Evolutionary conservation across 306 rosid genomes (phyloP).

Genomic region (Pterocarpus santalinus): DNA sequence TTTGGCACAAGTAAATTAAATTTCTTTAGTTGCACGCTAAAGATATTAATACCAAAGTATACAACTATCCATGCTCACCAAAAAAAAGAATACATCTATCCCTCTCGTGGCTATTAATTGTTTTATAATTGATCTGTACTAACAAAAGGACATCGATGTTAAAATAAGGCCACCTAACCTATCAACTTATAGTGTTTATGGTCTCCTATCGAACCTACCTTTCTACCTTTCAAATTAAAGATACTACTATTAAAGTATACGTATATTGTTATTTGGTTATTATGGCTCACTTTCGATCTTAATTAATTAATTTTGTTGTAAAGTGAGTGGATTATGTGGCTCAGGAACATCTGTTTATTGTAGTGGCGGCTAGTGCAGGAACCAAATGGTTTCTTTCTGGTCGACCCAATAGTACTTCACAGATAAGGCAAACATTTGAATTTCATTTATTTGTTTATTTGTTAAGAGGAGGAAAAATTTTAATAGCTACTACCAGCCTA

Average conservation of each 20-base stretch:
- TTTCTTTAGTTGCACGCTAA: constrained; percentile 30
- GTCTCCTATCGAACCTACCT: constrained; percentile 36
- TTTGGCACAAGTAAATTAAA: constrained; percentile 25
- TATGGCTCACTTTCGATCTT: constrained; percentile 46
- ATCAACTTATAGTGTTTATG: constrained; percentile 20
- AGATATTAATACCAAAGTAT: constrained; percentile 10
- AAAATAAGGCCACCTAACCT: constrained; percentile 59
- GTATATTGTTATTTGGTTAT: constrained; percentile 37
- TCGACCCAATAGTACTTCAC: constrained; percentile 39
- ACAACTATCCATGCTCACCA: no score
- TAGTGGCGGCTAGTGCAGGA: constrained; percentile 44
- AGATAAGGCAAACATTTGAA: constrained; percentile 21
- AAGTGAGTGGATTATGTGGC: constrained; percentile 54
- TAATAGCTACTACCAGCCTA: not conserved
- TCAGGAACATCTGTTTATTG: constrained; percentile 44
- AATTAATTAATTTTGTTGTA: constrained; percentile 47
- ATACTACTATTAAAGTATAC: constrained; percentile 34
- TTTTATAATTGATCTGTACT: constrained; percentile 5
- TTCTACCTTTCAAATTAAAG: constrained; percentile 45
- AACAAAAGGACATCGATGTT: constrained; percentile 41
- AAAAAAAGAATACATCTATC: constrained; percentile 14
- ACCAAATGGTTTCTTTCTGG: constrained; percentile 42
- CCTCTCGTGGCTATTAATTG: constrained; percentile 24
- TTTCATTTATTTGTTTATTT: not conserved
- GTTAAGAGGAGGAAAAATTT: not conserved